phyloP scores from a whole-genome alignment of 495 filamentous ascomycete species.

The Tricharina praecox region DNA sequence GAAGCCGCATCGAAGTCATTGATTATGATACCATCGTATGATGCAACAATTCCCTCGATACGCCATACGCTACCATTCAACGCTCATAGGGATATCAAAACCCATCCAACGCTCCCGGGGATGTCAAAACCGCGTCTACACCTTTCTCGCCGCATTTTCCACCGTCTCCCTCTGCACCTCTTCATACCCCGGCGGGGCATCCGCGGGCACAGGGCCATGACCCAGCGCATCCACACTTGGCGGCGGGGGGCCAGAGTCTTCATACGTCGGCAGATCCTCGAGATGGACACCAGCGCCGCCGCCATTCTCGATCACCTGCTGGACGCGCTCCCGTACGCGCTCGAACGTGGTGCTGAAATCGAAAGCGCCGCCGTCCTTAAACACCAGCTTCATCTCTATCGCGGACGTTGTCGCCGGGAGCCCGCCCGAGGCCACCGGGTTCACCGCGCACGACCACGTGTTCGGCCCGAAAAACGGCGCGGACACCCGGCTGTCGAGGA shows the following conservation, averaged over 20 bases:
- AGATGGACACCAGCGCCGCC: slow-evolving; percentile 26
- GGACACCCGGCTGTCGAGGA: slow-evolving; percentile 75
- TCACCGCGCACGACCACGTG: slow-evolving; percentile 64
- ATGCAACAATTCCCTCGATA: too few relatives aligned
- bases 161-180: slow-evolving; percentile 71
- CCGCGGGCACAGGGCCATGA: slow-evolving; percentile 25
- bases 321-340: slow-evolving; percentile 62
- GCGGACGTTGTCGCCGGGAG: slow-evolving; percentile 57
- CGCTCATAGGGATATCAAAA: too few relatives aligned
- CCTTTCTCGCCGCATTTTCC: slow-evolving; percentile 35
- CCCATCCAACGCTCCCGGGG: too few relatives aligned
- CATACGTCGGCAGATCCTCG: slow-evolving; percentile 59
- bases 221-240: slow-evolving; percentile 24
- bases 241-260: slow-evolving; percentile 21
- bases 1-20: too few relatives aligned
- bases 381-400: slow-evolving; percentile 66
- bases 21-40: too few relatives aligned
- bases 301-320: slow-evolving; percentile 55
- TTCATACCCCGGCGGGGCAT: slow-evolving; percentile 86
- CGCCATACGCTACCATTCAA: too few relatives aligned
- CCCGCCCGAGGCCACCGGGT: slow-evolving; percentile 68
- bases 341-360: slow-evolving; percentile 78
- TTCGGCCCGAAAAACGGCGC: slow-evolving; percentile 95
- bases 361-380: slow-evolving; percentile 87
- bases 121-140: too few relatives aligned